Evolutionary conservation across 805 yeast genomes (phyloP).

Genomic region (Ogataea parapolymorpha): DNA sequence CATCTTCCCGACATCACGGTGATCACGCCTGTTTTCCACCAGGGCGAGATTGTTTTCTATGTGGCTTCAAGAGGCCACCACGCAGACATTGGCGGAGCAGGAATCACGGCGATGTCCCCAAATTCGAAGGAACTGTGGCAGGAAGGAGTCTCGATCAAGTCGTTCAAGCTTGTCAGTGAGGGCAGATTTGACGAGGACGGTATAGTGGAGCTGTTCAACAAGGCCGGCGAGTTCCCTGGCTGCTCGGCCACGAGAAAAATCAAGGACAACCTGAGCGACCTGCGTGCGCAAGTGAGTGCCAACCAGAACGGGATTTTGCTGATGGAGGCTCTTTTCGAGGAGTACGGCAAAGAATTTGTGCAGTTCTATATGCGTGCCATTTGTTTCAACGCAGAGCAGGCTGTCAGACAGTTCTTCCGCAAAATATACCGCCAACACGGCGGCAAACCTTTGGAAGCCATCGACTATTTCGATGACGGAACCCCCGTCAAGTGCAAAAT

Average conservation of each 20-base stretch:
- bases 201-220: constrained; percentile 40
- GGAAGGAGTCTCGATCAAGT: constrained; percentile 52
- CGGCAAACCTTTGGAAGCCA: constrained; percentile 36
- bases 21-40: constrained; percentile 48
- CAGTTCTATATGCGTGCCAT: constrained; percentile 44
- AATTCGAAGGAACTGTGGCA: constrained; percentile 48
- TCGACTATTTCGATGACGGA: constrained; percentile 54
- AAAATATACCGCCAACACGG: constrained; percentile 37
- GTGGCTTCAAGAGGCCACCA: constrained; percentile 60
- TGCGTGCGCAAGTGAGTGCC: constrained; percentile 45
- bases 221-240: constrained; percentile 48
- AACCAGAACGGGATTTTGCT: constrained; percentile 47
- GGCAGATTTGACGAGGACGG: constrained; percentile 52
- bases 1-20: constrained; percentile 50
- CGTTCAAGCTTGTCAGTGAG: constrained; percentile 44
- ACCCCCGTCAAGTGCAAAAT: constrained; percentile 45
- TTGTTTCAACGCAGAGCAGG: constrained; percentile 41
- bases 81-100: constrained; percentile 56
- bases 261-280: constrained; percentile 47
- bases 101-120: constrained; percentile 54
- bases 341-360: constrained; percentile 38
- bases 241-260: constrained; percentile 53
- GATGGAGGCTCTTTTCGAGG: constrained; percentile 38
- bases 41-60: constrained; percentile 43
- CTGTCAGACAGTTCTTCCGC: constrained; percentile 36